Evolutionary conservation across 2,329 filamentous ascomycete genomes (phyloP), one percentile per base, ranked within the genome.

Genomic region (Venturia nashicola): DNA sequence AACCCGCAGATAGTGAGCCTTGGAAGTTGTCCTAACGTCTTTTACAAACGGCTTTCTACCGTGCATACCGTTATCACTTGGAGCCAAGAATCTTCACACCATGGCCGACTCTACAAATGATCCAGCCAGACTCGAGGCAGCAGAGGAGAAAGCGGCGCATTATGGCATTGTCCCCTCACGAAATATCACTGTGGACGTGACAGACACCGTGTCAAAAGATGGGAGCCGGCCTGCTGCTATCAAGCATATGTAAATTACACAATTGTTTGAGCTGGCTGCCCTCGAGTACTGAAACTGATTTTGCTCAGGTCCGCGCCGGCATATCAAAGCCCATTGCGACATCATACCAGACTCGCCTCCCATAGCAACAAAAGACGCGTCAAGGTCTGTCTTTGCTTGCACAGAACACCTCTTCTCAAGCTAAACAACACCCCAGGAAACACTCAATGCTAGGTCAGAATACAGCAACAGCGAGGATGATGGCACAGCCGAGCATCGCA

Each of bases 391-490:
- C 11, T 43, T 43, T 34, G 34, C 23, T 34, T 36, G 14, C 16
- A 7, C 32, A 57, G 51, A 57, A 6, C 12, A 18, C 32, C 32
- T n/a, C 16, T 34, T n/a, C 51, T 36, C 32, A 18, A 57, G 51
- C 51, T 57, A 57, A 57, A 48, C 39, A 23, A 11, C 11, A 20
- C 3, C 20, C 18, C 67, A 93, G 88, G 92, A 96, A 85, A 97
- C 93, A 3, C 84, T 96, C 70, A 88, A 97, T 79, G 93, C 93
- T 63, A 86, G 86, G 65, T 92, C 91, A 39, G 86, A 94, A 72
- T 96, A 95, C 75, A 87, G 84, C 66, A 94, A 87, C 70, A 92
- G 91, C 73, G 88, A 93, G 69, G 81, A 87, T 68, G 91, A 96
- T 71, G 91, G 91, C 34, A 83, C 81, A 61, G 86, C 88, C 2